These are phyloP conservation scores for Colletotrichum sp. DNA, from an alignment of 2,329 filamentous ascomycete species.

Conservation along the genomic window DNA sequence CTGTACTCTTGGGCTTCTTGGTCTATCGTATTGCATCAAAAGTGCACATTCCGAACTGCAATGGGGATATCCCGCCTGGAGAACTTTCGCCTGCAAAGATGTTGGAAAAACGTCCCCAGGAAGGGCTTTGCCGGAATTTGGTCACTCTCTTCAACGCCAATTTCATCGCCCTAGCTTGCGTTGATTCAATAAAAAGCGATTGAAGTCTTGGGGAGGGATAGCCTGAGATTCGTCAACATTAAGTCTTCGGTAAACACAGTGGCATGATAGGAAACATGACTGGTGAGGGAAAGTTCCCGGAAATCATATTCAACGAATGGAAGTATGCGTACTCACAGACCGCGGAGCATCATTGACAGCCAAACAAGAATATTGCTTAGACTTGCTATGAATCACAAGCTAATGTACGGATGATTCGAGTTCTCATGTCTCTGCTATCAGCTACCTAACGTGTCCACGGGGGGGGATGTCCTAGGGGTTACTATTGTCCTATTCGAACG, in stretches of 20 bases:
- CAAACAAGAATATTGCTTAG: no score
- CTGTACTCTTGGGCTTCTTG: accelerated
- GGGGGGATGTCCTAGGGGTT: not conserved
- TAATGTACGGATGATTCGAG: not conserved
- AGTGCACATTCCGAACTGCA: accelerated
- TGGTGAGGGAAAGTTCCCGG: not conserved
- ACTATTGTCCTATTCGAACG: not conserved
- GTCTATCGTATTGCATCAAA: not conserved
- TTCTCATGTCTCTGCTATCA: not conserved
- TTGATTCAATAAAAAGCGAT: no score
- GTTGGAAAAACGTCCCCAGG: no score
- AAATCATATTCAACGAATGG: no score
- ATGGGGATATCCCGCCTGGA: not conserved
- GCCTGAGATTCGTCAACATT: no score
- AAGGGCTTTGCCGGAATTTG: no score
- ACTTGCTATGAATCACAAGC: not conserved
- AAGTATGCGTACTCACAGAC: no score
- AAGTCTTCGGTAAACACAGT: not conserved
- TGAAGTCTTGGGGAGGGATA: no score
- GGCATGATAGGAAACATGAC: not conserved
- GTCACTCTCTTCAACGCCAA: no score
- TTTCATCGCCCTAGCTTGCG: no score
- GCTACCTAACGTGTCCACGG: not conserved
- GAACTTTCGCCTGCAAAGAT: not conserved
- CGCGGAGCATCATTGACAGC: no score